Base-by-base conservation (phyloP, 129 eudicot species). In the Cynara cardunculus region DNA sequence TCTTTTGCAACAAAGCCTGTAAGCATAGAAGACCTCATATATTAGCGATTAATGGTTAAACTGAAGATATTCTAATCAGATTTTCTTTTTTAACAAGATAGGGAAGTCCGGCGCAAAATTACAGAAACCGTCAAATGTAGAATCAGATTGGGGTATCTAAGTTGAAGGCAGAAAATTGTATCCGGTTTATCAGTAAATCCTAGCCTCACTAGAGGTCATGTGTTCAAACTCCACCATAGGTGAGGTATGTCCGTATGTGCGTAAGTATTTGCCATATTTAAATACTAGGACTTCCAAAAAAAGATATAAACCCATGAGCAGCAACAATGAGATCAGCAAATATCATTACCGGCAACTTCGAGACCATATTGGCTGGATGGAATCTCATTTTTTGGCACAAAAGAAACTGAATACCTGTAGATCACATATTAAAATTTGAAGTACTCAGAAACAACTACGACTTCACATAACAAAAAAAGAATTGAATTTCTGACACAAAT, bases 321-420 rank as follows among this genome's bases (percentile, higher is more conserved):
- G 13, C 44, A 12, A 70, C 25, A 27, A 46, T 44, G 34, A 64
- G 73, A 35, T 76, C 2, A 69, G 25, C 30, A 41, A 32, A 44
- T 28, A 46, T 37, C 61, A 72, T 71, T 90, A 94, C 99, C 99
- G 65, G 89, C 87, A 75, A 89, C 30, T 82, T 71, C 94, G 56
- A 92, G 88, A 37, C 89, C 97, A 85, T 94, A 94, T 69, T 90
- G 90, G 59, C 89, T 90, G 25, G 97, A 56, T 62, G 97, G 90
- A 86, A 81, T 13, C 82, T 94, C 97, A 21, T 88, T 85, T 80
- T 89, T 88, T 74, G 99, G 85, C 79, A 94, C 97, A 32, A 94
- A 68, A 68, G 97, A 89, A 64, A 87, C 94, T 25, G 99, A 94
- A 82, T 94, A 94, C 85, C 99, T 94, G 89, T 25, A 59, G 19